Evolutionary conservation across 257 asterid genomes (phyloP).

Genomic region (Nicotiana otophora): DNA sequence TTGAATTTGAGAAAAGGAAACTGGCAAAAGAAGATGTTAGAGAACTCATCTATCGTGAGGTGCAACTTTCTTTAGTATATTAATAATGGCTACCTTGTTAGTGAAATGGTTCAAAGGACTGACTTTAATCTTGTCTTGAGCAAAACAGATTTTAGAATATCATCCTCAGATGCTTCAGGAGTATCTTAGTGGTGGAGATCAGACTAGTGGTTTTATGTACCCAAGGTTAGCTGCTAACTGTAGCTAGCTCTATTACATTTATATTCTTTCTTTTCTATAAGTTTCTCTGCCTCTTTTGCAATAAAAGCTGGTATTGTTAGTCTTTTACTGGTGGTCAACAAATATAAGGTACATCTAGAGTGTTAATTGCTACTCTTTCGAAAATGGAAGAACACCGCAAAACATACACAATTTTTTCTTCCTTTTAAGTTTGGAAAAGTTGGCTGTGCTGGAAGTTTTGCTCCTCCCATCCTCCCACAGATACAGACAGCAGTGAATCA

Average conservation of each 20-base stretch:
- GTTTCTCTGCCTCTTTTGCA: background rate
- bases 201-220: conserved; percentile 91
- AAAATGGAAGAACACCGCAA: background rate
- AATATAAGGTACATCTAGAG: background rate
- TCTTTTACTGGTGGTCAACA: background rate
- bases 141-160: conserved; percentile 83
- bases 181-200: conserved; percentile 87
- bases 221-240: conserved; percentile 59
- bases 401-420: background rate
- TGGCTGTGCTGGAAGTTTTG: background rate
- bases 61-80: conserved; percentile 3
- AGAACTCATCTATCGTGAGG: conserved; percentile 76
- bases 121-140: background rate
- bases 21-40: conserved; percentile 87
- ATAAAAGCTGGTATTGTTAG: background rate
- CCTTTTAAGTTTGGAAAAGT: background rate
- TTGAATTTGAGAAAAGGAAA: conserved; percentile 91
- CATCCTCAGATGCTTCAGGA: conserved; percentile 97
- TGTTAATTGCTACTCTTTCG: background rate
- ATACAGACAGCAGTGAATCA: background rate
- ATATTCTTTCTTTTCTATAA: background rate
- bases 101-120: background rate
- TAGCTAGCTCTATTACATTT: background rate
- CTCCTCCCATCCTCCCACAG: background rate
- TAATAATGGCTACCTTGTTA: conserved; percentile 12